These are phyloP conservation scores for Geosmithia flava DNA, from an alignment of 2,329 filamentous ascomycete genomes.

Conservation along the genomic window DNA sequence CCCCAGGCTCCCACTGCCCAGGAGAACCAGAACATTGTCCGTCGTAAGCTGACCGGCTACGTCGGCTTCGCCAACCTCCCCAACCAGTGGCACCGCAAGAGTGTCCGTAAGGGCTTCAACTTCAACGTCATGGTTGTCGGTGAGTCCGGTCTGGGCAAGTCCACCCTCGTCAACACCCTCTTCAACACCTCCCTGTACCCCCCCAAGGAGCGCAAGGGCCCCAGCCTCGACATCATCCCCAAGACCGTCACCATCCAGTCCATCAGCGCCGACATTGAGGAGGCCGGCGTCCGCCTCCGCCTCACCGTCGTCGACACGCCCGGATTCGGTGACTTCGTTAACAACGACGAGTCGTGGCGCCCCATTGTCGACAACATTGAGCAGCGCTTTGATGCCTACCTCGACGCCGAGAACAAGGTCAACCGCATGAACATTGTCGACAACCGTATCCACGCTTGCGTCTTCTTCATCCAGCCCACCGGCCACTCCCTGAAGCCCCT, in stretches of 20 bases:
- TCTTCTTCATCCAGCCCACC: slow-evolving; percentile 99
- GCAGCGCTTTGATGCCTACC: slow-evolving; percentile 94
- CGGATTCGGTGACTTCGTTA: slow-evolving; percentile 97
- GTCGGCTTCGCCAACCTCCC: slow-evolving; percentile 98
- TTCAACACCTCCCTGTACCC: slow-evolving; percentile 99
- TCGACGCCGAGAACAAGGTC: slow-evolving; percentile 99
- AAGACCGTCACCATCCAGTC: slow-evolving; percentile 95
- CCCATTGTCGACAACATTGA: slow-evolving; percentile 99
- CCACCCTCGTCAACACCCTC: slow-evolving; percentile 94
- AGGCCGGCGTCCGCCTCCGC: slow-evolving; percentile 92
- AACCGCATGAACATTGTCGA: slow-evolving; percentile 99
- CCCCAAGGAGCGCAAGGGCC: slow-evolving; percentile 95
- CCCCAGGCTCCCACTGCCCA: slow-evolving; percentile 33
- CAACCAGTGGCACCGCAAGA: slow-evolving; percentile 99
- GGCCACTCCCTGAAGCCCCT: slow-evolving; percentile 97
- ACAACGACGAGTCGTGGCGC: slow-evolving; percentile 99
- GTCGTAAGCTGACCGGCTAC: slow-evolving; percentile 95
- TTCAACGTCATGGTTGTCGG: slow-evolving; percentile 99
- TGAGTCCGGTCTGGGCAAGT: slow-evolving; percentile 98
- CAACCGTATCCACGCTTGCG: slow-evolving; percentile 96
- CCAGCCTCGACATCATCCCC: slow-evolving; percentile 93
- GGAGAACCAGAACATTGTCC: slow-evolving; percentile 89
- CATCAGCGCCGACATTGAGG: slow-evolving; percentile 93
- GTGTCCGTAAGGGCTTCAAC: slow-evolving; percentile 99
- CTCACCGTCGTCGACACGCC: slow-evolving; percentile 96